Evolutionary conservation across 768 basidiomycete species (phyloP).

Genomic region (Astraeus odoratus): DNA sequence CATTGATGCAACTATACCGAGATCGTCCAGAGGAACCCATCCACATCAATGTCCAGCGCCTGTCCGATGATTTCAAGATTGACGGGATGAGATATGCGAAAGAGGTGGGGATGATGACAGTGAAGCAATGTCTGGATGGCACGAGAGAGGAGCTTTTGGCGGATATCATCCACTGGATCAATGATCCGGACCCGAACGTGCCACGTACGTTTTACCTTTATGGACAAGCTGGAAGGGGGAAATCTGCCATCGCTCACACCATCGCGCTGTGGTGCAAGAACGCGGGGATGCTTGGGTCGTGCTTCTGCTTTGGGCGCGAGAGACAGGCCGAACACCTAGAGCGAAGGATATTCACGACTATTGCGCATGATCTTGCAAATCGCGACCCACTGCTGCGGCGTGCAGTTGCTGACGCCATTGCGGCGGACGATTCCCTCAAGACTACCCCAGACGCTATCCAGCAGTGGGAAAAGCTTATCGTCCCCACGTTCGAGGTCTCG

Average conservation of each 20-base stretch:
- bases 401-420: not conserved
- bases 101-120: no score
- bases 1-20: not conserved
- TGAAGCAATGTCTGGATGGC: not conserved
- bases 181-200: not conserved
- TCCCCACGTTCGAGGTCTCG: slow-evolving; percentile 1
- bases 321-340: not conserved
- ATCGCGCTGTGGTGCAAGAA: not conserved
- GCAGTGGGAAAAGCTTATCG: slow-evolving; percentile 15
- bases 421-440: not conserved
- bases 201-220: slow-evolving; percentile 1
- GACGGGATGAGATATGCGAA: not conserved
- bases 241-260: not conserved
- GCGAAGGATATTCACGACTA: not conserved
- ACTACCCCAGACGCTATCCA: not conserved
- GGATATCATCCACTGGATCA: not conserved
- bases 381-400: slow-evolving; percentile 5
- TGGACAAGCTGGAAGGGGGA: slow-evolving; percentile 1
- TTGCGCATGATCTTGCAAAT: slow-evolving; percentile 15
- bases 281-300: not conserved
- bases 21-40: not conserved
- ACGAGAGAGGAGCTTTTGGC: not conserved
- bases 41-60: not conserved
- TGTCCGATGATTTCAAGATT: not conserved
- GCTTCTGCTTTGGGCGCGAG: not conserved